phyloP scores from a whole-genome alignment of 192 early-diverging fungal genomes.

The Coemansia sp. region DNA sequence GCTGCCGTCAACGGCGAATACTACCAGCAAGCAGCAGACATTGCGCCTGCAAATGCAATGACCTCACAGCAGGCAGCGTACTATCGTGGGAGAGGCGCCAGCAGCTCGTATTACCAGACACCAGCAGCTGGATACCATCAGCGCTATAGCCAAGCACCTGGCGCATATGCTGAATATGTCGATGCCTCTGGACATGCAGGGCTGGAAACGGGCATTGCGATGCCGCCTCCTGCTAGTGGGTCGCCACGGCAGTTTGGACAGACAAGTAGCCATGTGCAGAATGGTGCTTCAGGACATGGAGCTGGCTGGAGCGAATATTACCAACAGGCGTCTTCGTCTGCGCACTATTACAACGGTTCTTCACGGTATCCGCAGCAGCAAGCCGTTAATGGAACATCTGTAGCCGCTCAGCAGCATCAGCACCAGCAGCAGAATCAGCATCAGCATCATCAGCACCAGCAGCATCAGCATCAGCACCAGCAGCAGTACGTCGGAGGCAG shows the following conservation, averaged over 20 bases:
- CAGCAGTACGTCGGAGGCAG: slow-evolving; percentile 4
- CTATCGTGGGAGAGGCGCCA: slow-evolving; percentile 11
- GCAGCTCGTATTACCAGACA: slow-evolving; percentile 22
- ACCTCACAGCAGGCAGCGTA: slow-evolving; percentile 4
- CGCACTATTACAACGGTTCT: slow-evolving; percentile 3
- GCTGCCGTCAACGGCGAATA: neutral
- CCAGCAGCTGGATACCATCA: slow-evolving; percentile 1
- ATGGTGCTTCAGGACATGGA: neutral
- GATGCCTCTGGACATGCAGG: slow-evolving; percentile 16
- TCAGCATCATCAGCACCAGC: too few relatives aligned
- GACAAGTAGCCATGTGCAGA: slow-evolving; percentile 12
- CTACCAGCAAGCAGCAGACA: slow-evolving; percentile 9
- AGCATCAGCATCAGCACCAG: too few relatives aligned
- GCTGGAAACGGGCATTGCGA: slow-evolving; percentile 26
- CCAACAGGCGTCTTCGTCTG: slow-evolving; percentile 14
- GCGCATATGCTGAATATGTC: slow-evolving; percentile 13
- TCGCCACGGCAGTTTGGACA: slow-evolving; percentile 14
- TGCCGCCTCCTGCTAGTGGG: slow-evolving; percentile 13
- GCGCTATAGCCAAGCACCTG: slow-evolving; percentile 12
- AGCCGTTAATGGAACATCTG: neutral
- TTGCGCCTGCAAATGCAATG: neutral
- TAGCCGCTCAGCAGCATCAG: slow-evolving; percentile 9
- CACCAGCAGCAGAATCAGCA: too few relatives aligned
- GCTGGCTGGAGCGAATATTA: slow-evolving; percentile 28
- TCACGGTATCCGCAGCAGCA: neutral